Base-by-base conservation (phyloP, 148 eudicot species). In the Drosera capensis region DNA sequence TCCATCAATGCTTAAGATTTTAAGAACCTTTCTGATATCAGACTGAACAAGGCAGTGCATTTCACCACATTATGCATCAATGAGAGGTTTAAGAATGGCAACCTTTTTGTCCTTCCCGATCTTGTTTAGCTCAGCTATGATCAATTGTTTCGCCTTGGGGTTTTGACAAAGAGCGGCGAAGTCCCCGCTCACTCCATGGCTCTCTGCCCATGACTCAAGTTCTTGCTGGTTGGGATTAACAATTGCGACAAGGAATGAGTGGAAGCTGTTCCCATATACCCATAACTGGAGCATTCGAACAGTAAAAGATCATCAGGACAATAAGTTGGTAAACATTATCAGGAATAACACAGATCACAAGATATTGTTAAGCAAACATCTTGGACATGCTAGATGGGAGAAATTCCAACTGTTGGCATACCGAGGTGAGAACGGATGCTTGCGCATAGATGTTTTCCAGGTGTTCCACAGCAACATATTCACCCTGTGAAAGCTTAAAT, bases 401-500 rank as follows among this genome's bases (percentile, higher is more conserved):
- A 28, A 28, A 11, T 28, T 28, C 11, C 31, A 56, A 37, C 35
- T n/a, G n/a, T n/a, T n/a, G n/a, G n/a, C 81, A 39, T 88, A 90
- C 95, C 53, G 86, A 57, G 45, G 84, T 95, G 63, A 90, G 62
- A 14, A 39, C 78, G 46, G 93, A 48, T 55, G 71, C 78, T 29
- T 64, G 82, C 43, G 79, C 87, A 61, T 60, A 90, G 36, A 90
- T 52, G 40, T 84, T 90, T 58, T 90, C 97, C 82, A 90, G 75
- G 70, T 84, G 80, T 54, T 90, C 95, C 23, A 90, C 97, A 14
- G 97, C 97, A 50, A 90, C 97, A 66, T 90, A 90, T 65, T 90
- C 97, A 45, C 97, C 97, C 60, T 90, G 97, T 23, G 95, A 78
- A 31, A 90, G 97, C 78, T 90, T 90, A 59, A 90, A 90, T 50